Percentiles rank a stretch among this genome's conserved stretches.
Conservation (phyloP, 2,329 filamentous ascomycete species). For the Monosporascus ibericus region DNA sequence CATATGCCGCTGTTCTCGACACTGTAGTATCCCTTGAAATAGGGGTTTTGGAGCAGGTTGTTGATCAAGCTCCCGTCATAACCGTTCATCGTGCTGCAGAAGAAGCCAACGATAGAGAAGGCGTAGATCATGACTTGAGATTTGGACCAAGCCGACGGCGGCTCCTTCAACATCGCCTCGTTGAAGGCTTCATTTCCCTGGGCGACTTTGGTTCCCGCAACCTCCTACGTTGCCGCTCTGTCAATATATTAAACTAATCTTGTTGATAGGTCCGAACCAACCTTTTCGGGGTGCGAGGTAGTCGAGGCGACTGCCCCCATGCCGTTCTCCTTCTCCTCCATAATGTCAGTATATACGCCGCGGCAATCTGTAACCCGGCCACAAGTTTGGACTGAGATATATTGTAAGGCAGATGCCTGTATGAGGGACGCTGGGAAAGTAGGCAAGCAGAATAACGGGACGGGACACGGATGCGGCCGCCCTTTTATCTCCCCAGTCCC, state of each 20-base stretch:
- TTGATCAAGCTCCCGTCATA: slow-evolving; percentile 47
- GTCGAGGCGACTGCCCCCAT: too few species aligned
- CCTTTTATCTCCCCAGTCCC: too few species aligned
- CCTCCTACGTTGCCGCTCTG: slow-evolving; percentile 4
- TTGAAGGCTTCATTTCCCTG: slow-evolving; percentile 47
- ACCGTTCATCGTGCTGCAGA: slow-evolving; percentile 46
- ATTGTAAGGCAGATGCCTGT: too few species aligned
- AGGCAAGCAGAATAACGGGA: too few species aligned
- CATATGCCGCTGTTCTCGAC: slow-evolving; percentile 38
- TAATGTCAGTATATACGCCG: too few species aligned
- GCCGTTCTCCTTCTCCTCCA: too few species aligned
- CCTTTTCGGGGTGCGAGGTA: slow-evolving; percentile 1
- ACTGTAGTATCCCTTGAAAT: slow-evolving; percentile 33
- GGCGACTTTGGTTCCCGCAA: slow-evolving; percentile 36
- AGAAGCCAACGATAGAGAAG: slow-evolving; percentile 41
- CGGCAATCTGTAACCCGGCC: too few species aligned
- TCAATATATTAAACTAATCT: too few species aligned
- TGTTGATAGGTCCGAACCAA: neutral
- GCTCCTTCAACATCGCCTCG: slow-evolving; percentile 49
- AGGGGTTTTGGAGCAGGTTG: slow-evolving; percentile 37
- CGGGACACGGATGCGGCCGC: too few species aligned
- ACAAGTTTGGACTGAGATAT: too few species aligned
- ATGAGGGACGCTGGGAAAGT: too few species aligned
- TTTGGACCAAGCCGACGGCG: slow-evolving; percentile 34
- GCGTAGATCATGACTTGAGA: slow-evolving; percentile 35